phyloP scores from a whole-genome alignment of 2,329 filamentous ascomycete genomes.

The Colletotrichum noveboracense region DNA sequence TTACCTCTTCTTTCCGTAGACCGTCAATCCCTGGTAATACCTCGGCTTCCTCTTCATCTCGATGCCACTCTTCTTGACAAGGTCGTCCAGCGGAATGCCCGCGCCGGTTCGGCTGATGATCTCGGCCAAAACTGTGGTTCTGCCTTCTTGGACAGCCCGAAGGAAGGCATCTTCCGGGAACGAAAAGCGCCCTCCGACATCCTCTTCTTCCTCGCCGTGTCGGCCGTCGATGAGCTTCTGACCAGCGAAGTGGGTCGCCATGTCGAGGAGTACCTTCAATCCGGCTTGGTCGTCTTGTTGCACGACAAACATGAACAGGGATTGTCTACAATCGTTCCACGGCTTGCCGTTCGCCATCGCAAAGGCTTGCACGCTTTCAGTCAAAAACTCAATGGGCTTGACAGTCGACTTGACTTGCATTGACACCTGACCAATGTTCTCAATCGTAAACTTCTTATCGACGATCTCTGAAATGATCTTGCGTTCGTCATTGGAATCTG shows the following conservation, averaged over 20 bases:
- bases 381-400: slow-evolving; percentile 60
- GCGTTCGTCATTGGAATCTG: slow-evolving; percentile 41
- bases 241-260: slow-evolving; percentile 49
- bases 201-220: slow-evolving; percentile 36
- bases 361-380: slow-evolving; percentile 40
- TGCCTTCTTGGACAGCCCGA: slow-evolving; percentile 50
- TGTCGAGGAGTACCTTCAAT: slow-evolving; percentile 63
- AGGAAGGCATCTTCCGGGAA: slow-evolving; percentile 48
- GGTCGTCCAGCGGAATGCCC: slow-evolving; percentile 70
- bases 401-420: slow-evolving; percentile 70
- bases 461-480: slow-evolving; percentile 60
- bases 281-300: slow-evolving; percentile 56
- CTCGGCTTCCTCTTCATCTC: slow-evolving; percentile 68
- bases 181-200: slow-evolving; percentile 35
- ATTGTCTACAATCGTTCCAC: slow-evolving; percentile 19
- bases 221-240: slow-evolving; percentile 32
- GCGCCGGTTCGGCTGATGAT: slow-evolving; percentile 71
- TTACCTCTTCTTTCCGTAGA: slow-evolving; percentile 73
- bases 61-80: slow-evolving; percentile 70
- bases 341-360: slow-evolving; percentile 32
- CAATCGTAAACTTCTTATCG: slow-evolving; percentile 74
- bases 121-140: slow-evolving; percentile 62
- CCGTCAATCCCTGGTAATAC: slow-evolving; percentile 78
- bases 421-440: slow-evolving; percentile 74
- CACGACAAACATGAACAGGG: slow-evolving; percentile 52